A percentile compares a stretch with the other conserved stretches of the same genome.
These are phyloP conservation scores for Globisporangium yorkense DNA, from an alignment of 352 stramenopile genomes.

Conservation along the genomic window DNA sequence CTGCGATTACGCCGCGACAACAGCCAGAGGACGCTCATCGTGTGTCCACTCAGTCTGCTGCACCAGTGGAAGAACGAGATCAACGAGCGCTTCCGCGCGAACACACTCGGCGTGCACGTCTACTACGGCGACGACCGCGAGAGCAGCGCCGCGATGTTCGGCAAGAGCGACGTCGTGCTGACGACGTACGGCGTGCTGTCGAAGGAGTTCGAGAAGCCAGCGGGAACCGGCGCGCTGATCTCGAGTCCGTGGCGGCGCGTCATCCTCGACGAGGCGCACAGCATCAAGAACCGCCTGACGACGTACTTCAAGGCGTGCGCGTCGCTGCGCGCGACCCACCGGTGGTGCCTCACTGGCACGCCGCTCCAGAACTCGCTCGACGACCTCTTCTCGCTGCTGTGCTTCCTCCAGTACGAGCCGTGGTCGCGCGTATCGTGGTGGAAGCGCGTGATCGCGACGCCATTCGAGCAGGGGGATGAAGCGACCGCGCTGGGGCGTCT, in stretches of 20 bases:
- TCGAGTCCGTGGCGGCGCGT: slow-evolving; percentile 68
- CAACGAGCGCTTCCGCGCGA: slow-evolving; percentile 47
- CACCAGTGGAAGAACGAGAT: slow-evolving; percentile 88
- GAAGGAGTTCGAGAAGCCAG: slow-evolving; percentile 51
- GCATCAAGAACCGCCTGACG: slow-evolving; percentile 87
- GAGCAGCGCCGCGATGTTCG: slow-evolving; percentile 5
- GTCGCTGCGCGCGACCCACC: slow-evolving; percentile 45
- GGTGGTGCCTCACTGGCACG: slow-evolving; percentile 90
- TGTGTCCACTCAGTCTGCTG: slow-evolving; percentile 84
- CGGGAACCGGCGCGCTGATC: slow-evolving; percentile 20
- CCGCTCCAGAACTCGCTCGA: slow-evolving; percentile 88
- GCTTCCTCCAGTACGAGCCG: slow-evolving; percentile 81
- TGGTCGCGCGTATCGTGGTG: slow-evolving; percentile 82
- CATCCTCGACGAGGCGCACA: slow-evolving; percentile 90
- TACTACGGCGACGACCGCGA: slow-evolving; percentile 73
- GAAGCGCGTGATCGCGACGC: slow-evolving; percentile 73
- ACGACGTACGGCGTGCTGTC: slow-evolving; percentile 83
- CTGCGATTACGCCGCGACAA: slow-evolving; percentile 6
- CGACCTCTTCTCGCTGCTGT: slow-evolving; percentile 82
- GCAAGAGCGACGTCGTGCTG: slow-evolving; percentile 63
- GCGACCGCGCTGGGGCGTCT: slow-evolving; percentile 46
- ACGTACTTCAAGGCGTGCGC: slow-evolving; percentile 64
- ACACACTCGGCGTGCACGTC: slow-evolving; percentile 46
- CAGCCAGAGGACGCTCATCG: slow-evolving; percentile 60
- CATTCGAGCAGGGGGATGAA: slow-evolving; percentile 72